These are phyloP conservation scores for Usnea hakonensis DNA, from an alignment of 495 filamentous ascomycete species.

Conservation along the genomic window DNA sequence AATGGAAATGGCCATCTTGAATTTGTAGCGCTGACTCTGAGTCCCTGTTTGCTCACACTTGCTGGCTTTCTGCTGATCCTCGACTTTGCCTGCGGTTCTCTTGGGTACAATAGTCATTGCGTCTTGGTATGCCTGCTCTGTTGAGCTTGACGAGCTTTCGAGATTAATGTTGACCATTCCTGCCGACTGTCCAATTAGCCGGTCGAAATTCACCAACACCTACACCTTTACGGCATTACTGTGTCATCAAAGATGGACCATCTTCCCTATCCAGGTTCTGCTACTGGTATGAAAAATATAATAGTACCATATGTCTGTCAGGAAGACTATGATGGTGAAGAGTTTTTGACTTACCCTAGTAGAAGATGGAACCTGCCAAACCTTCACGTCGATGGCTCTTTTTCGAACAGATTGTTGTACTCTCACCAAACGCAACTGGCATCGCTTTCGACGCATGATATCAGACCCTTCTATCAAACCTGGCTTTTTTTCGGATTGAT, in stretches of 20 bases:
- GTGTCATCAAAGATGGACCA: conserved; percentile 4
- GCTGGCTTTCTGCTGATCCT: not conserved
- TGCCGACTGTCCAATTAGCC: no score
- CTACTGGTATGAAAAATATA: not conserved
- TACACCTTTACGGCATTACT: no score
- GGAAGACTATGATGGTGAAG: not conserved
- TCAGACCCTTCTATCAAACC: conserved; percentile 4
- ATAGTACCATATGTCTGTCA: not conserved
- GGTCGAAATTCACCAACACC: no score
- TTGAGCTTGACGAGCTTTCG: no score
- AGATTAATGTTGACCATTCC: no score
- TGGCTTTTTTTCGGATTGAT: conserved; percentile 14
- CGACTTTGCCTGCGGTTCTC: no score
- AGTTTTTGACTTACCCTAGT: conserved; percentile 3
- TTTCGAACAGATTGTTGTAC: not conserved
- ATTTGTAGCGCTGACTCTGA: no score
- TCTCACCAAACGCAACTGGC: not conserved
- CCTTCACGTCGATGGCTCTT: not conserved
- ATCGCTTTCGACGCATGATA: not conserved
- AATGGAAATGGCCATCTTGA: no score
- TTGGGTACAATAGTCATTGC: no score
- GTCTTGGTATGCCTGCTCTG: no score
- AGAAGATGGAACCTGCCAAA: not conserved
- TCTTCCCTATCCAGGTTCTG: conserved; percentile 1
- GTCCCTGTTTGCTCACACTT: not conserved